phyloP scores from a whole-genome alignment of 2,329 filamentous ascomycete genomes.

The Tothia fuscella region DNA sequence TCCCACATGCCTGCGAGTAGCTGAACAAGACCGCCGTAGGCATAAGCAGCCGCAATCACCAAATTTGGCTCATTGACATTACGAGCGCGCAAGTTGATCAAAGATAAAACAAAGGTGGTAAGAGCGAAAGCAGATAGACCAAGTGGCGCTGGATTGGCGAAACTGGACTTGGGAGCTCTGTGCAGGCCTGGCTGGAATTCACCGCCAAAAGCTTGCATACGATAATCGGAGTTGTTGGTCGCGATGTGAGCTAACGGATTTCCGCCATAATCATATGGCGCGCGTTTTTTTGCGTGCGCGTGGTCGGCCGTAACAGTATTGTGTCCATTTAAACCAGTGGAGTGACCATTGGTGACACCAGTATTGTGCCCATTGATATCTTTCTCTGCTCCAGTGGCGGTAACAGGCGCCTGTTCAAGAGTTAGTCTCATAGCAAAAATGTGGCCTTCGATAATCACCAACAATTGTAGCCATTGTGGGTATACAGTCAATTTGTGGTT shows the following conservation, averaged over 20 bases:
- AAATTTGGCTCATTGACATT: slow-evolving; percentile 32
- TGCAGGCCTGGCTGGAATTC: slow-evolving; percentile 42
- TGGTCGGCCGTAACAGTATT: background rate
- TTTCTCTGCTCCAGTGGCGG: no score
- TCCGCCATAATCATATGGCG: slow-evolving; percentile 17
- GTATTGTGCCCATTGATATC: slow-evolving; percentile 1
- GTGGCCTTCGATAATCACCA: no score
- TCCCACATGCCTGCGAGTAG: slow-evolving; percentile 43
- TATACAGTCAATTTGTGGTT: no score
- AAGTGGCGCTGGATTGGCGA: slow-evolving; percentile 49
- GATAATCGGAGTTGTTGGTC: slow-evolving; percentile 35
- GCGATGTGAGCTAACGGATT: slow-evolving; percentile 40
- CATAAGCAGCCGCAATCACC: slow-evolving; percentile 37
- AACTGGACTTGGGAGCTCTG: slow-evolving; percentile 30
- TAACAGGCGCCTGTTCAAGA: no score
- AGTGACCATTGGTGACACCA: background rate
- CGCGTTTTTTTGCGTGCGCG: background rate
- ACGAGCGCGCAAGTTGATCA: slow-evolving; percentile 36
- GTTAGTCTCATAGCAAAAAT: no score
- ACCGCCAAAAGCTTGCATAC: slow-evolving; percentile 38
- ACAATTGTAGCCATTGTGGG: no score
- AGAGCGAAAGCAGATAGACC: slow-evolving; percentile 53
- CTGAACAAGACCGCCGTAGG: slow-evolving; percentile 39
- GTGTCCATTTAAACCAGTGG: background rate
- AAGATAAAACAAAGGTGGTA: slow-evolving; percentile 49